Base-by-base conservation (phyloP, 495 filamentous ascomycete genomes). In the Hyaloscypha variabilis region DNA sequence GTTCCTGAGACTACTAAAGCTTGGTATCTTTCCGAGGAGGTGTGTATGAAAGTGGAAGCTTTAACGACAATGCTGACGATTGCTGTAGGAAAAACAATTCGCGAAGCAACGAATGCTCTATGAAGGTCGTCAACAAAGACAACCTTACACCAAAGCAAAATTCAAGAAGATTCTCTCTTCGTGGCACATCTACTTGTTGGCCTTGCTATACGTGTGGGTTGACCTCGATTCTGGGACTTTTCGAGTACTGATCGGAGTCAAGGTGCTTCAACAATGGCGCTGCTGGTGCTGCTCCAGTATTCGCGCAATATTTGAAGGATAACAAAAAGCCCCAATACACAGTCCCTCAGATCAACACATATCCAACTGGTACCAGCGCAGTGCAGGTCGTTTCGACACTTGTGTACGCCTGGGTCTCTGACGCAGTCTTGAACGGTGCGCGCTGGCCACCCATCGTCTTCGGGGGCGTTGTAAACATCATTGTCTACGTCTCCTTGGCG, bases 1-100 rank as follows among this genome's bases (percentile, higher is more conserved):
- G 74, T 82, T 6, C 81, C 82, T 3, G 80, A 80, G 53, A 77
- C 74, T 5, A 77, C 77, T 0, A 72, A 68, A n/a, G 74, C 78
- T 0, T 82, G 78, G 57, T 81, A 74, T 49, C 52, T 82, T 13
- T 42, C 46, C 10, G 17, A 61, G 24, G 50, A 29, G 36, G 63
- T 31, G 17, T 8, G 49, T 56, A 30, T 8, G 6, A 36, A 6
- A 36, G 6, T 6, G 5, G 31, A 6, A 6, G 13, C 13, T 36
- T 36, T 5, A 5, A 36, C 31, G 13, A 13, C 13, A 26, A 14
- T 50, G 8, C 60, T 28, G 23, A 21, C 17, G 24, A 23, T 25
- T n/a, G 58, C 2, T 24, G 39, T 10, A 36, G 66, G 58, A 59
- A 11, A 17, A 10, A 50, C 23, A 26, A 14, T 62, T 46, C 36